Percentiles rank a stretch among this genome's conserved stretches.
phyloP scores from a whole-genome alignment of 768 basidiomycete genomes.

The Psilocybe azurescens region DNA sequence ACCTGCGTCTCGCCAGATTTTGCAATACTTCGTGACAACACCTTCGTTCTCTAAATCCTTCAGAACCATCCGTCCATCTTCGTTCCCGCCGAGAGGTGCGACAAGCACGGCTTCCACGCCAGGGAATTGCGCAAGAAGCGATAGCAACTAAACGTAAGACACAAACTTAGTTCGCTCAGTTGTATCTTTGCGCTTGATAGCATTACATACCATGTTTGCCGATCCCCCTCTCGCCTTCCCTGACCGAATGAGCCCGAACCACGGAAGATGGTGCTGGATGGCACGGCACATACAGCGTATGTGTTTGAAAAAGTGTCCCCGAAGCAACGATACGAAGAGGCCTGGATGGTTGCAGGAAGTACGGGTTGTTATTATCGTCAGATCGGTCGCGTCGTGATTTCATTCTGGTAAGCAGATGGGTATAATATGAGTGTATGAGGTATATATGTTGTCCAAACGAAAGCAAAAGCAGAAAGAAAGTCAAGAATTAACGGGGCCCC shows the following conservation, averaged over 20 bases:
- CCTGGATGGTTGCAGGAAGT: conserved; percentile 31
- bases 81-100: conserved; percentile 74
- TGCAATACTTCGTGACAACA: conserved; percentile 75
- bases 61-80: conserved; percentile 68
- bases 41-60: conserved; percentile 69
- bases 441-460: conserved; percentile 13
- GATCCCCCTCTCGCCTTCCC: conserved; percentile 71
- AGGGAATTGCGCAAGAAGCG: conserved; percentile 74
- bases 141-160: conserved; percentile 51
- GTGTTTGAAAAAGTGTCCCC: conserved; percentile 81
- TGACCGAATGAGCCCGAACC: conserved; percentile 74
- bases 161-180: conserved; percentile 2
- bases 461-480: conserved; percentile 5
- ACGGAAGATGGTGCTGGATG: conserved; percentile 64
- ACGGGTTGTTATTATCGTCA: conserved; percentile 32
- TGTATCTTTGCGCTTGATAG: not conserved
- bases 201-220: conserved; percentile 54
- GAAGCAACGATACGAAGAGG: conserved; percentile 79
- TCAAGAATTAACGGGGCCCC: conserved; percentile 2
- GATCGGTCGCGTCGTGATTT: conserved; percentile 50
- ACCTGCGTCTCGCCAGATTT: conserved; percentile 71
- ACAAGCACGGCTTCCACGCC: conserved; percentile 70
- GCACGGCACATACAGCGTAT: conserved; percentile 65
- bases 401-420: conserved; percentile 36
- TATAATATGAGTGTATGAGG: conserved; percentile 23